A percentile compares a stretch with the other conserved stretches of the same genome.
Conservation (phyloP, 2,329 filamentous ascomycete species). For the Tolypocladium amazonense region DNA sequence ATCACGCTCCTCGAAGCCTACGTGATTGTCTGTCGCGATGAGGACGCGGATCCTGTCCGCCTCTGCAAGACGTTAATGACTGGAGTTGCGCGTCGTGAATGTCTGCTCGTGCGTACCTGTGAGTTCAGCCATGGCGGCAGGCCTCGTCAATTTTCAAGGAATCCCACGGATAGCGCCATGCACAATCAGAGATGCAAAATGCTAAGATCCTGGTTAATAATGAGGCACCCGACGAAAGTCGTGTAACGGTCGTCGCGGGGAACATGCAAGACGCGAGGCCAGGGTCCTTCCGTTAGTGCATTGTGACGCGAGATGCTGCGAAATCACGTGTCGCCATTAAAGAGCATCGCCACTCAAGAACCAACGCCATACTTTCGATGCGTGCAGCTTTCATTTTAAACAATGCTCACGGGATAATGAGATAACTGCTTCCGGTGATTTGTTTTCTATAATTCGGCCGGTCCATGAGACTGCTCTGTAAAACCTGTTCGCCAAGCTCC, state of each 20-base stretch:
- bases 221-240: background rate
- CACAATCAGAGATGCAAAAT: background rate
- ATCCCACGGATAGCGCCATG: background rate
- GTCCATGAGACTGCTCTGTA: background rate
- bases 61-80: slow-evolving; percentile 21
- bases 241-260: background rate
- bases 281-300: background rate
- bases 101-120: slow-evolving; percentile 10
- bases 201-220: background rate
- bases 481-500: background rate
- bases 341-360: background rate
- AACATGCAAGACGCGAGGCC: background rate
- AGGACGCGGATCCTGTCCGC: slow-evolving; percentile 90
- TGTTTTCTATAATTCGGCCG: background rate
- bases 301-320: slow-evolving; percentile 14
- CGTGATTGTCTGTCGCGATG: slow-evolving; percentile 93
- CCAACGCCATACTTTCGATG: background rate
- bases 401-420: background rate
- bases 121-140: slow-evolving; percentile 16
- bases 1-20: slow-evolving; percentile 90
- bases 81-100: no score
- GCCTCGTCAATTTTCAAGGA: background rate
- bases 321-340: slow-evolving; percentile 15
- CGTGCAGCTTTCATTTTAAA: background rate
- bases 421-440: background rate